A percentile compares a stretch with the other conserved stretches of the same genome.
Evolutionary conservation across 2,329 filamentous ascomycete genomes (phyloP).

Genomic region (Monilinia fructicola): DNA sequence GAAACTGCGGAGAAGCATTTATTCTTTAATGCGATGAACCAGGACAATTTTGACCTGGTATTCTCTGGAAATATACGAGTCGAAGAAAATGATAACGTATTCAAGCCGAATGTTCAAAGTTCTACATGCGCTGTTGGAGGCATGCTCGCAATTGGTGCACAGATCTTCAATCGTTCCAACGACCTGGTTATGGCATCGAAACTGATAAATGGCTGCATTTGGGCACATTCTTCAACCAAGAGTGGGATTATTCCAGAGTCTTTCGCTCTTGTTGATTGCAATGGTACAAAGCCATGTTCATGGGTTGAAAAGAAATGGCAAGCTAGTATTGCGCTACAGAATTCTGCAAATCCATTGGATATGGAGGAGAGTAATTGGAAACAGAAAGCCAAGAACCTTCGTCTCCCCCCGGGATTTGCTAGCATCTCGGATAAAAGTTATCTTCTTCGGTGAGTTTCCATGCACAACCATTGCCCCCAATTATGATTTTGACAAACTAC

Average conservation of each 20-base stretch:
- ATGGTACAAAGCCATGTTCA: neutral
- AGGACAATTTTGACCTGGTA: no score
- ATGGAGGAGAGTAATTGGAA: neutral
- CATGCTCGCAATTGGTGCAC: no score
- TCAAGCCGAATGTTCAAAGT: no score
- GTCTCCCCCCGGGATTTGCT: conserved; percentile 19
- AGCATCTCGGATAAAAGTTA: conserved; percentile 21
- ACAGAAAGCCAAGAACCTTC: neutral
- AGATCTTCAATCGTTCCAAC: no score
- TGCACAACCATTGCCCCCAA: conserved; percentile 27
- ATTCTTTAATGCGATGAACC: no score
- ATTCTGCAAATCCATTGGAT: neutral
- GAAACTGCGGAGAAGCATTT: no score
- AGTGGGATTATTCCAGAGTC: neutral
- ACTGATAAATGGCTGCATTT: neutral
- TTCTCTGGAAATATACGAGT: no score
- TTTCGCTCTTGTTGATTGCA: neutral
- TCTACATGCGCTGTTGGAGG: no score
- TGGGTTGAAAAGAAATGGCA: neutral
- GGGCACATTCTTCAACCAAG: neutral
- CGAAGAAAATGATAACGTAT: no score
- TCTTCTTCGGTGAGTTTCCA: conserved; percentile 27
- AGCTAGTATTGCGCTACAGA: neutral
- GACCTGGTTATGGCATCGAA: neutral
- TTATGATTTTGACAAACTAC: neutral